Conservation (phyloP, 345 rosid genomes). For the Arabis hirsuta region DNA sequence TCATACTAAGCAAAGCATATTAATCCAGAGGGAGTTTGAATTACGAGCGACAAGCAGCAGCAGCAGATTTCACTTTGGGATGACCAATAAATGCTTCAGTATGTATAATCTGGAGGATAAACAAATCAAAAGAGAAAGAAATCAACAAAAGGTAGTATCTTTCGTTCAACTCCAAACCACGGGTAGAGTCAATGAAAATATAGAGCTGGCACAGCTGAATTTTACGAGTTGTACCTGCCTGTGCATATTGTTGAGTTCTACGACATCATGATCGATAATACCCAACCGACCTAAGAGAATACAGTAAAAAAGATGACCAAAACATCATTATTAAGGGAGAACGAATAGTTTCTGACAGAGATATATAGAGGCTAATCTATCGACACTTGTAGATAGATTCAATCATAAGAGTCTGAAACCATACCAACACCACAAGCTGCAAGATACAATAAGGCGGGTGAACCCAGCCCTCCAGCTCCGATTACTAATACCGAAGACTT, state of each 20-base stretch:
- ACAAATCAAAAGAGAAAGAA: not conserved
- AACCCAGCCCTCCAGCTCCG: conserved; percentile 97
- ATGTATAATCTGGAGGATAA: conserved; percentile 75
- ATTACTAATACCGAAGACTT: conserved; percentile 83
- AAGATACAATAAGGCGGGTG: conserved; percentile 85
- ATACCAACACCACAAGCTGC: conserved; percentile 94
- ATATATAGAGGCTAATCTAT: not conserved
- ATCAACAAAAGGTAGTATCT: not conserved
- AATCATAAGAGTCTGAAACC: conserved; percentile 20
- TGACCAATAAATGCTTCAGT: conserved; percentile 90
- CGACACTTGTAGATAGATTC: not conserved
- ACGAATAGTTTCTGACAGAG: not conserved
- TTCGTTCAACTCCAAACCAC: not conserved
- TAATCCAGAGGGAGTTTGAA: conserved; percentile 29
- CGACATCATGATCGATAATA: conserved; percentile 90
- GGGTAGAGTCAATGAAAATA: conserved; percentile 12
- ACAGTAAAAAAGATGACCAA: conserved; percentile 9
- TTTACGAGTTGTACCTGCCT: conserved; percentile 70
- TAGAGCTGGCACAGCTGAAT: conserved; percentile 3
- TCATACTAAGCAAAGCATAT: not conserved
- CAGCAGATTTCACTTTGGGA: conserved; percentile 91
- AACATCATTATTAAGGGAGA: not conserved
- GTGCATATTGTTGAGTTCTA: conserved; percentile 97
- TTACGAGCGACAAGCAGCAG: conserved; percentile 84
- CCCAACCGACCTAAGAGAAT: conserved; percentile 72